These are phyloP conservation scores for Phoenix roebelenii DNA, from an alignment of 176 grass and related monocot species.

Conservation along the genomic window DNA sequence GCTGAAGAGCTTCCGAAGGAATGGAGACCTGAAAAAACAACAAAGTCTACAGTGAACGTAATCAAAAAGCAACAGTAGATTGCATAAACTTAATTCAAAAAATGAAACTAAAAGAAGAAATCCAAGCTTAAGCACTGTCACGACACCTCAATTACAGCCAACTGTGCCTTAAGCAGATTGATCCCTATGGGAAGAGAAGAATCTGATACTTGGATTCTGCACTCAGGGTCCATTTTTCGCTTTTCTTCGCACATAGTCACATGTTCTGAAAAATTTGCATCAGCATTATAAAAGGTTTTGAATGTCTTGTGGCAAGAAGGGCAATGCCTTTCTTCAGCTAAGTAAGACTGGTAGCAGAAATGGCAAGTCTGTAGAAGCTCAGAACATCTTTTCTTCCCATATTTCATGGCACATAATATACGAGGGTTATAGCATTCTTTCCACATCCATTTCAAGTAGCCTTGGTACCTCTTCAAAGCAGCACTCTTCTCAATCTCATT, in stretches of 20 bases:
- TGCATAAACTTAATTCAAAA: not conserved
- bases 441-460: constrained; percentile 81
- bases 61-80: not conserved
- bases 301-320: constrained; percentile 72
- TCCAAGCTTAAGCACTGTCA: constrained; percentile 13
- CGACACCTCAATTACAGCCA: constrained; percentile 66
- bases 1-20: constrained; percentile 65
- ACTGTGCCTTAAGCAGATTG: constrained; percentile 57
- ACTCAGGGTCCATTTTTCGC: constrained; percentile 42
- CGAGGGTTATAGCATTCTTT: constrained; percentile 42
- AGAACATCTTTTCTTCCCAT: constrained; percentile 53
- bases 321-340: constrained; percentile 76
- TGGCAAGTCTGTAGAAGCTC: constrained; percentile 53
- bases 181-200: constrained; percentile 46
- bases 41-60: not conserved
- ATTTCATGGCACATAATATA: constrained; percentile 38
- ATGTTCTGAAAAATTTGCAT: constrained; percentile 56
- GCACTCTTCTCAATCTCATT: constrained; percentile 54
- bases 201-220: constrained; percentile 46
- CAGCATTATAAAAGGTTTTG: constrained; percentile 36
- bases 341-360: constrained; percentile 55
- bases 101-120: constrained; percentile 22
- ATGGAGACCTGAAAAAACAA: constrained; percentile 49
- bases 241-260: constrained; percentile 53
- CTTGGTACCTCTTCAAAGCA: constrained; percentile 48